Base-by-base conservation (phyloP, 2,329 filamentous ascomycete genomes). In the Exserohilum turcica region DNA sequence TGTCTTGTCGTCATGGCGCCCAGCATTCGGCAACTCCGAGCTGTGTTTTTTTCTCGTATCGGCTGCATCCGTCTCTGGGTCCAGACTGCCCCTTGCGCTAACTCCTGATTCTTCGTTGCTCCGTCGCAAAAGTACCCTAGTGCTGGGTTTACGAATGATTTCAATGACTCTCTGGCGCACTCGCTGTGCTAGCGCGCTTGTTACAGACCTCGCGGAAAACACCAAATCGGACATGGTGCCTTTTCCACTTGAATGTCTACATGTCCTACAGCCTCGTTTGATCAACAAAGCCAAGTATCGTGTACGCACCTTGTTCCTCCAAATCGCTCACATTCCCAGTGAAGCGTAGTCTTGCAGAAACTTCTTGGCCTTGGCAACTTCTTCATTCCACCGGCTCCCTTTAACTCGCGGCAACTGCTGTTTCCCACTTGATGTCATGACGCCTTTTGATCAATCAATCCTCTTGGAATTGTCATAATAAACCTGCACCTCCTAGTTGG, bases 401-500 rank as follows among this genome's bases (percentile, higher is more conserved):
- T 8, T 12, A 32, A 2, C 8, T 9, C 18, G 29, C 29, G 31
- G 16, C 19, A 13, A 44, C 13, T 12, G 13, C 16, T 10, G 19
- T 33, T 18, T 18, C 6, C 21, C 27, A 12, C 13, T 16, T 32
- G 18, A 10, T 21, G 31, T 5, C 31, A 24, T 18, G 24, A 5
- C 24, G 2, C 12, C 5, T 13, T 7, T 15, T 13, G 21, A 12
- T 27, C 27, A 7, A 10, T 16, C 13, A 24, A 15, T 19, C 13
- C n/a, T 43, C 13, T 16, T 44, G 6, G 19, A 3, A 35, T 15
- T 24, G 13, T 21, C 31, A 33, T n/a, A 2, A 27, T 28, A 8
- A 21, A 32, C 24, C 6, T 37, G 18, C 24, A 32, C 43, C 16
- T 31, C 38, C 40, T 56, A 56, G 28, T 47, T 39, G 38, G 48